Base-by-base conservation (phyloP, 192 early-diverging fungal species). In the Coemansia sp. region DNA sequence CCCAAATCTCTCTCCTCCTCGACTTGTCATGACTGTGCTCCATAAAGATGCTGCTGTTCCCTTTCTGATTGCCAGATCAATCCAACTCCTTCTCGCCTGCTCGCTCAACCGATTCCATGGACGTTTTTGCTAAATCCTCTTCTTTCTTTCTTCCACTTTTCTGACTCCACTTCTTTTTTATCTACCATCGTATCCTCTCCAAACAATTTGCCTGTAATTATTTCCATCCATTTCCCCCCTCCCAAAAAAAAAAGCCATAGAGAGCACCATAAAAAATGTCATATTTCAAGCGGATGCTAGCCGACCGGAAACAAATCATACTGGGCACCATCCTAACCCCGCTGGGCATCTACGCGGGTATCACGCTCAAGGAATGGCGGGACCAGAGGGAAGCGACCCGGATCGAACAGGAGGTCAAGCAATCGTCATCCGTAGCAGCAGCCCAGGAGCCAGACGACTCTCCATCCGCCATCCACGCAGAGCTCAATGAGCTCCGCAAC, bases 301-400 rank as follows among this genome's bases (percentile, higher is more conserved):
- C 60, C 56, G 68, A 66, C 16, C 68, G 66, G 49, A 72, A 69
- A 51, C 62, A 58, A 15, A 47, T 82, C 13, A 26, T 82, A n/a
- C 10, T 76, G 12, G 79, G 79, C 32, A 70, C 75, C 43, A 61
- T 82, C 7, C 66, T 76, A 7, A 61, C 74, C 6, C 79, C 79
- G 7, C 55, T 75, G 21, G 79, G 79, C 3, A 60, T 82, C 32
- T 82, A 82, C 65, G 54, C 58, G 13, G 79, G 79, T 37, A 55
- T 76, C 16, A 63, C 61, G 37, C 47, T 76, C 26, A 73, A 76
- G 56, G 67, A 76, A 12, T 68, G 74, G 68, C 60, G 64, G 41
- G 61, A 59, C n/a, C 6, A n/a, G 6, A 2, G 16, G 13, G 16
- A 41, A 16, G 57, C 57, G n/a, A 37, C 32, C 13, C 66, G 54